These are phyloP conservation scores for Dioszegia aurantiaca DNA, from an alignment of 768 basidiomycete species.

Conservation along the genomic window DNA sequence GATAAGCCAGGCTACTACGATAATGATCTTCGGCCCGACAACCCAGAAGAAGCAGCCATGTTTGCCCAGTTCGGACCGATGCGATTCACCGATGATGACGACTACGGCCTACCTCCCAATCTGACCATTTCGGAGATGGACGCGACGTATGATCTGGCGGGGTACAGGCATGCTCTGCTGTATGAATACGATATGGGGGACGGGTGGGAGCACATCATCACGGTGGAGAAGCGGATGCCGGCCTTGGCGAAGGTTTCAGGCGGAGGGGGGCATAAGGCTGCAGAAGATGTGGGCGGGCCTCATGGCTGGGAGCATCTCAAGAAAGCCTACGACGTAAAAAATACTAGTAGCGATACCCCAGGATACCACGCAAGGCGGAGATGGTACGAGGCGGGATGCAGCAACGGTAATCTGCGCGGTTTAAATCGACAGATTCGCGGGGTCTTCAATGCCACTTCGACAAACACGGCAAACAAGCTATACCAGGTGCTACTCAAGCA, in stretches of 20 bases:
- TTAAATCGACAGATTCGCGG: no score
- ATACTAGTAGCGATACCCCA: no score
- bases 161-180: not conserved
- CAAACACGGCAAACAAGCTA: not conserved
- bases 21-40: no score
- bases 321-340: not conserved
- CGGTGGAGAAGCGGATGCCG: not conserved
- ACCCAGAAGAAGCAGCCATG: no score
- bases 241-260: not conserved
- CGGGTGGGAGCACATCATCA: conserved; percentile 4
- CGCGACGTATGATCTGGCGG: not conserved
- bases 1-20: no score
- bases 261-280: not conserved
- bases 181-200: conserved; percentile 10
- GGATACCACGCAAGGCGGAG: not conserved
- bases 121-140: not conserved
- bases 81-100: not conserved
- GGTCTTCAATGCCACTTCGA: no score
- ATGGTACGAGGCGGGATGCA: not conserved
- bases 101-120: conserved; percentile 1
- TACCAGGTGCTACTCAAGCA: not conserved
- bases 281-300: conserved; percentile 1
- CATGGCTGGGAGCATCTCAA: conserved; percentile 2
- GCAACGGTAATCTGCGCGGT: not conserved
- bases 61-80: no score